Evolutionary conservation across 306 rosid genomes (phyloP).

Genomic region (Ammopiptanthus mongolicus): DNA sequence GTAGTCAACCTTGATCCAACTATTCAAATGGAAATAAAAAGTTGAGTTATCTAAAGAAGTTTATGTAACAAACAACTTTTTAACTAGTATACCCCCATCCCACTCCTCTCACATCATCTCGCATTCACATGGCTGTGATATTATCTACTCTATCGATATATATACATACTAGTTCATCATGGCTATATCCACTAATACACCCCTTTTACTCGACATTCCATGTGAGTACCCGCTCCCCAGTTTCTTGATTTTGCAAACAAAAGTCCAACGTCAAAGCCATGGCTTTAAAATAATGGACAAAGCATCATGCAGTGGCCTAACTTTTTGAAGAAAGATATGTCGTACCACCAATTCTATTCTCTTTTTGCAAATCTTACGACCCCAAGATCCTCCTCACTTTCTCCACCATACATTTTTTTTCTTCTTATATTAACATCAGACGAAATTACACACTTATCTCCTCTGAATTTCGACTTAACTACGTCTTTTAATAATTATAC

Average conservation of each 20-base stretch:
- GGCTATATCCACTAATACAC: not conserved
- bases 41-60: too few species aligned
- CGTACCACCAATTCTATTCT: not conserved
- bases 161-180: not conserved
- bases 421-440: too few species aligned
- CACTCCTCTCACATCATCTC: too few species aligned
- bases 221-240: not conserved
- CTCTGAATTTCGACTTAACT: too few species aligned
- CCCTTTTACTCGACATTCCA: not conserved
- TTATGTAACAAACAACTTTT: too few species aligned
- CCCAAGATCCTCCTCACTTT: not conserved
- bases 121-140: too few species aligned
- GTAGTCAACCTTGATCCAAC: too few species aligned
- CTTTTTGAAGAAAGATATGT: not conserved
- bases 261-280: not conserved
- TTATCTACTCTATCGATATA: too few species aligned
- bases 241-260: not conserved
- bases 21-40: too few species aligned
- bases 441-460: too few species aligned
- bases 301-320: not conserved
- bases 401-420: not conserved
- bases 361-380: not conserved
- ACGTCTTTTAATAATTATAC: too few species aligned
- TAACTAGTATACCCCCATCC: too few species aligned
- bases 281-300: not conserved